Conservation (phyloP, 1,284 basidiomycete genomes). For the Thecaphora frezii region DNA sequence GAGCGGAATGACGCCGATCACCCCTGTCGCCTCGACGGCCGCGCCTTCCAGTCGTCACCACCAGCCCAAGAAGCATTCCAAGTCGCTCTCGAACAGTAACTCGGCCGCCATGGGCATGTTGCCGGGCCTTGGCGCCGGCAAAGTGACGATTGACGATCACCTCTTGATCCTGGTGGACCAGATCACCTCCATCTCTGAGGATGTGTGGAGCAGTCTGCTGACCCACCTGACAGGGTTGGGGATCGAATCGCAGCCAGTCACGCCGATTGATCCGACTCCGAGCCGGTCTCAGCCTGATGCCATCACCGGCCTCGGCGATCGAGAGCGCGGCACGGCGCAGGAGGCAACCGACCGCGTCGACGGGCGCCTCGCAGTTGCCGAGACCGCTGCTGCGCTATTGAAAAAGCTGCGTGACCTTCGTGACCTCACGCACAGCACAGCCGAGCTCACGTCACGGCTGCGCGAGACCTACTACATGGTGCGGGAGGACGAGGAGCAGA, state of each 20-base stretch:
- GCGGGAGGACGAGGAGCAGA: slow-evolving; percentile 23
- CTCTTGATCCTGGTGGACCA: slow-evolving; percentile 41
- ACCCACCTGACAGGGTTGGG: slow-evolving; percentile 30
- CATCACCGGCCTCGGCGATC: not conserved
- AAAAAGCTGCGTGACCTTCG: slow-evolving; percentile 17
- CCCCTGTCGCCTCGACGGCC: not conserved
- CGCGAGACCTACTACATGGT: slow-evolving; percentile 29
- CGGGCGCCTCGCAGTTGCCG: not conserved
- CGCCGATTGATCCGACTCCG: slow-evolving; percentile 2
- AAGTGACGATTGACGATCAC: slow-evolving; percentile 36
- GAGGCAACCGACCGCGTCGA: not conserved
- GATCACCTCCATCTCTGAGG: slow-evolving; percentile 41
- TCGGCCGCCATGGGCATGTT: not conserved
- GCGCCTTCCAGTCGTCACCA: not conserved
- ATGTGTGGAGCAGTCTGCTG: slow-evolving; percentile 46
- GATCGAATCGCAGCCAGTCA: slow-evolving; percentile 7
- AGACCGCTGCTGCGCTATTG: not conserved
- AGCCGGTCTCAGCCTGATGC: not conserved
- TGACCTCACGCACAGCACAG: slow-evolving; percentile 20
- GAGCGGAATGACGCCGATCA: slow-evolving; percentile 7
- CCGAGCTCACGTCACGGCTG: slow-evolving; percentile 28
- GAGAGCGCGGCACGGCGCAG: not conserved
- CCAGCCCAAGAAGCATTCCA: not conserved
- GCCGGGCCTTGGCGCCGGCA: slow-evolving; percentile 4
- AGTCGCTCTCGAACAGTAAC: not conserved